These are phyloP conservation scores for Pyricularia sp. DNA, from an alignment of 2,329 filamentous ascomycete species.

Conservation along the genomic window DNA sequence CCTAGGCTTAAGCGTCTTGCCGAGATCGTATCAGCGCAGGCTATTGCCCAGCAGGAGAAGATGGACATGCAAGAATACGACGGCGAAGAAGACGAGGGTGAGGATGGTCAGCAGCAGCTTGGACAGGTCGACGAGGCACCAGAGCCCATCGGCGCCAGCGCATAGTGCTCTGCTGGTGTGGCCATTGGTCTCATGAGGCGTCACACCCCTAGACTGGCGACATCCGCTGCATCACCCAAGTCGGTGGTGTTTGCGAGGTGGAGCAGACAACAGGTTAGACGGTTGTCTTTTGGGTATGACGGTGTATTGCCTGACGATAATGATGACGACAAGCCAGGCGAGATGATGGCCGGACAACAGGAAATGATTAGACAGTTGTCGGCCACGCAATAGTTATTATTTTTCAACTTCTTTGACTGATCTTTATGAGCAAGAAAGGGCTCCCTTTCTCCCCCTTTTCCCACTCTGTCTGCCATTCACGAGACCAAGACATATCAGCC, in stretches of 20 bases:
- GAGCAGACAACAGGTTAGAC: slow-evolving; percentile 3
- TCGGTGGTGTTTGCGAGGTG: slow-evolving; percentile 18
- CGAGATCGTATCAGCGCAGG: slow-evolving; percentile 96
- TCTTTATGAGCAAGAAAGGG: background rate
- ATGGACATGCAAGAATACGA: slow-evolving; percentile 46
- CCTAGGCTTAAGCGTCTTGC: slow-evolving; percentile 88
- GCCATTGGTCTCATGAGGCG: slow-evolving; percentile 7
- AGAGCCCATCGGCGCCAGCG: slow-evolving; percentile 24
- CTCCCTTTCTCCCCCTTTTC: background rate
- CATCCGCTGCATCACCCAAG: slow-evolving; percentile 15
- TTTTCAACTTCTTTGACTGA: background rate
- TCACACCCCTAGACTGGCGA: slow-evolving; percentile 6
- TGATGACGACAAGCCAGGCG: background rate
- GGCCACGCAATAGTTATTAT: background rate
- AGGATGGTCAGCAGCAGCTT: slow-evolving; percentile 19
- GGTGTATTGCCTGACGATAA: background rate
- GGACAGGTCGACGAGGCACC: slow-evolving; percentile 33
- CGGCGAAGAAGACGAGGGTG: slow-evolving; percentile 36
- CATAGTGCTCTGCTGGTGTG: slow-evolving; percentile 17
- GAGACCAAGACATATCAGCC: background rate
- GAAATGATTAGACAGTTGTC: background rate
- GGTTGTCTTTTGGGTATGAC: background rate
- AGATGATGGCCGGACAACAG: background rate
- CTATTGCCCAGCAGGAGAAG: slow-evolving; percentile 90
- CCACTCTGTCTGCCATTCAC: background rate